phyloP scores from a whole-genome alignment of 2,329 filamentous ascomycete species.

The Cladophialophora immunda region DNA sequence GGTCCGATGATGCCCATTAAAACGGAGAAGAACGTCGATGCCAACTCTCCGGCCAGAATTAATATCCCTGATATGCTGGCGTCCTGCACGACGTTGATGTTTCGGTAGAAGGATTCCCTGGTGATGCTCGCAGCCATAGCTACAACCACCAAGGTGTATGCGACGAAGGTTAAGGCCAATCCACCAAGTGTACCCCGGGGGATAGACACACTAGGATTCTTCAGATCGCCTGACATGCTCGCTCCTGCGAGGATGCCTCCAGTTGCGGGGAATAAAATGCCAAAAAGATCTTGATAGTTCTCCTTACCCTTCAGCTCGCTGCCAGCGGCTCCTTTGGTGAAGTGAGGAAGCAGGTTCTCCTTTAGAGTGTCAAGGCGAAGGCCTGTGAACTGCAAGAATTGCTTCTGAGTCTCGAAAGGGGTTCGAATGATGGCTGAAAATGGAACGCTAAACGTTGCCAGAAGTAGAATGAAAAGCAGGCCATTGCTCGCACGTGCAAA shows the following conservation, averaged over 20 bases:
- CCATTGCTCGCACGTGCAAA: constrained; percentile 84
- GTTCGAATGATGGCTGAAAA: constrained; percentile 74
- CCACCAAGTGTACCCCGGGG: constrained; percentile 84
- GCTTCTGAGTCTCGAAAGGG: constrained; percentile 70
- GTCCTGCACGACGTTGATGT: constrained; percentile 81
- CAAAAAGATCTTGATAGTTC: constrained; percentile 83
- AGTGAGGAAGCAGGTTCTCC: constrained; percentile 75
- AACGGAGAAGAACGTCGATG: constrained; percentile 83
- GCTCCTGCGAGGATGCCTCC: constrained; percentile 73
- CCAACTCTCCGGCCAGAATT: constrained; percentile 82
- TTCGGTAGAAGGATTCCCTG: constrained; percentile 74
- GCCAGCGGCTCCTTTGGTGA: constrained; percentile 69
- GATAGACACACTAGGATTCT: constrained; percentile 82
- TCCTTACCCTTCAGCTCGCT: constrained; percentile 69
- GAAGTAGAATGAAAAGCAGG: constrained; percentile 72
- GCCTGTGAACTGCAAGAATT: constrained; percentile 80
- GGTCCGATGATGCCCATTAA: constrained; percentile 88
- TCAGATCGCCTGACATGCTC: constrained; percentile 88
- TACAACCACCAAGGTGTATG: constrained; percentile 79
- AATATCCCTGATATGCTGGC: constrained; percentile 78
- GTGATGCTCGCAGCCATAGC: constrained; percentile 81
- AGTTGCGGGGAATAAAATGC: constrained; percentile 81
- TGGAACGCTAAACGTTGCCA: constrained; percentile 83
- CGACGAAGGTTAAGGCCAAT: constrained; percentile 76
- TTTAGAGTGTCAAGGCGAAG: constrained; percentile 73